Conservation (phyloP, 768 basidiomycete genomes). For the Pulveroboletus sp. region DNA sequence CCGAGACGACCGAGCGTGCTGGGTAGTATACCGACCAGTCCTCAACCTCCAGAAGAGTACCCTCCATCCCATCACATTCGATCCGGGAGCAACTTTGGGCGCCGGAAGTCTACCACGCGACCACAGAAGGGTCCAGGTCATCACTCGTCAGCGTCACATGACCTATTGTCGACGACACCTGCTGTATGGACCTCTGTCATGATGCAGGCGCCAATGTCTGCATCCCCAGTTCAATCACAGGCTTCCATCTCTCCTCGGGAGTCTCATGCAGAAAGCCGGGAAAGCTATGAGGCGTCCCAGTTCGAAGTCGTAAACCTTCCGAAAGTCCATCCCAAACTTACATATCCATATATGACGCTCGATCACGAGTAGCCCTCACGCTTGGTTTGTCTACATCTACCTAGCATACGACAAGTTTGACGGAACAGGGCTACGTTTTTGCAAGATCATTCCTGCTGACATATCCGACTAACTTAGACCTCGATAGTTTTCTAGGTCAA, state of each 20-base stretch:
- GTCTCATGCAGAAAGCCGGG: slow-evolving; percentile 34
- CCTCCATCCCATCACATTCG: slow-evolving; percentile 30
- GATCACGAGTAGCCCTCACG: slow-evolving; percentile 36
- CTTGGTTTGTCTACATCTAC: slow-evolving; percentile 14
- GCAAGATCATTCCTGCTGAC: slow-evolving; percentile 12
- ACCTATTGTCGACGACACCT: slow-evolving; percentile 17
- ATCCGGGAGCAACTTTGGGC: slow-evolving; percentile 31
- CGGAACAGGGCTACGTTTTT: slow-evolving; percentile 11
- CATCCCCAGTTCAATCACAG: slow-evolving; percentile 28
- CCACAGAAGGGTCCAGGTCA: slow-evolving; percentile 17
- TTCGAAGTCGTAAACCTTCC: slow-evolving; percentile 59
- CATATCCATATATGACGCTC: slow-evolving; percentile 54
- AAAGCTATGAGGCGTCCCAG: slow-evolving; percentile 59
- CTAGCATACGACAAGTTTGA: slow-evolving; percentile 10
- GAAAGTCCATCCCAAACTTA: slow-evolving; percentile 40
- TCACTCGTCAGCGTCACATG: slow-evolving; percentile 30
- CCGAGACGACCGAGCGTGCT: slow-evolving; percentile 45
- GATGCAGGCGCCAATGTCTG: slow-evolving; percentile 17
- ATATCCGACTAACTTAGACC: slow-evolving; percentile 5
- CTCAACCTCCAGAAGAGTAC: slow-evolving; percentile 53
- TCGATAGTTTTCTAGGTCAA: slow-evolving; percentile 3
- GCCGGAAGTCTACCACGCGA: slow-evolving; percentile 15
- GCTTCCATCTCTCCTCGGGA: slow-evolving; percentile 21
- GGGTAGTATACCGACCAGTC: slow-evolving; percentile 56
- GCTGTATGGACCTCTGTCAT: slow-evolving; percentile 11